Base-by-base conservation (phyloP, 2,329 filamentous ascomycete genomes). In the Aspergillus brasiliensis region DNA sequence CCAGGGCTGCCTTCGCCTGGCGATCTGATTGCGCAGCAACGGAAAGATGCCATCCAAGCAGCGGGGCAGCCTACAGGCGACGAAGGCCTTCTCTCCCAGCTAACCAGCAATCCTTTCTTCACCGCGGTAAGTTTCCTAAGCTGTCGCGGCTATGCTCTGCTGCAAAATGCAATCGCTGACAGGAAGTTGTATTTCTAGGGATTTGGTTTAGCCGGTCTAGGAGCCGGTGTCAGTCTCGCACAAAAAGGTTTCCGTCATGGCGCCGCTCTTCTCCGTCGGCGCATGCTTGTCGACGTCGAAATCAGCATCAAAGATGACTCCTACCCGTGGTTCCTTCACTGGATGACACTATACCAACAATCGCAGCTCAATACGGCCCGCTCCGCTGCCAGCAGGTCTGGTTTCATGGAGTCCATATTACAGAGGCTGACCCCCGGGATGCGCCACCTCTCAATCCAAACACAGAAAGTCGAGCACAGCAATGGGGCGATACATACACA, bases 301-400 rank as follows among this genome's bases (percentile, higher is more conserved):
- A 97, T 99, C 76, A 94, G 91, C 75, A 91, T 92, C 73, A 91
- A 94, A 70, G 95, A 99, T 78, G 88, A 92, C 47, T 93, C 94
- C 1, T 99, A 98, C 74, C 88, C 88, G 42, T 98, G 93, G 94
- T 87, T 99, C 44, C 83, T 99, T 8, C 89, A 93, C 65, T 99
- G 95, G 93, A 90, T 99, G 75, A 93, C 92, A 6, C 85, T 91
- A 58, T 91, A 92, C 65, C 91, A 92, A 54, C 84, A 87, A 57
- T 71, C 80, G 70, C 67, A 91, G 82, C 62, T 89, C 38, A 69
- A 65, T 86, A 61, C 81, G 78, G 59, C 89, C 82, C 54, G 81
- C 78, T 37, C 81, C 70, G 60, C 74, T 52, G 68, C 77, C 60
- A 72, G 71, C 66, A 71, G 73, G 69, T 65, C 82, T 37, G 69